Evolutionary conservation across 495 filamentous ascomycete genomes (phyloP), one percentile per base, ranked within the genome.

Genomic region (Trichocladium uniseriatum): DNA sequence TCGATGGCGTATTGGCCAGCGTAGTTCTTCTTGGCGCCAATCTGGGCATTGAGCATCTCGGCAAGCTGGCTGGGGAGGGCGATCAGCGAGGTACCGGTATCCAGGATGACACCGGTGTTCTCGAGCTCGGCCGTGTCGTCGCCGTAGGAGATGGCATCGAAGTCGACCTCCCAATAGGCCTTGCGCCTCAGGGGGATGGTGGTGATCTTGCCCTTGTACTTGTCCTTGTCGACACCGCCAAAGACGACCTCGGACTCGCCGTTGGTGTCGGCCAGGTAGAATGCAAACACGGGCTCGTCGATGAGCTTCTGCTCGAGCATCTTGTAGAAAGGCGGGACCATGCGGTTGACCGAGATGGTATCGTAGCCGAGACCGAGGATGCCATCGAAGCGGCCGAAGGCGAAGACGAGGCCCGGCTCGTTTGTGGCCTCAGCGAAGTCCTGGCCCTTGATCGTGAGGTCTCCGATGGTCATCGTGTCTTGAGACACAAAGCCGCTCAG

Each of bases 101-200:
- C 94, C 41, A 99, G 83, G 50, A 99, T 96, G 56, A 88, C 84
- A 72, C 94, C 94, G 38, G 89, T 95, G 74, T 86, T 78, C 38
- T 95, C 89, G 45, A 97, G 82, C 58, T 92, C 84, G 53, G 92
- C 92, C 53, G 78, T 79, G 49, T 79, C 75, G 15, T 86, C 77
- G 52, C 92, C 94, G 53, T 95, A 91, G 40, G 81, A 79, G 70
- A 99, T 90, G 38, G 87, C 74, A 60, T 97, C 85, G 53, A 97
- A 81, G 56, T 97, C 89, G 21, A 97, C 91, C 76, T 99, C 94
- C 94, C 94, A 99, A 78, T 99, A 99, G 34, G 94, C 94, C 83
- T 96, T 96, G 62, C 94, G 87, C 65, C 92, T 82, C 54, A 99
- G 80, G 41, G 91, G 91, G 54, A 99, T 89, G 63, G 85, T 90